A percentile compares a stretch with the other conserved stretches of the same genome.
phyloP scores from a whole-genome alignment of 2,329 filamentous ascomycete genomes.

The Dactylellina parvicollis region DNA sequence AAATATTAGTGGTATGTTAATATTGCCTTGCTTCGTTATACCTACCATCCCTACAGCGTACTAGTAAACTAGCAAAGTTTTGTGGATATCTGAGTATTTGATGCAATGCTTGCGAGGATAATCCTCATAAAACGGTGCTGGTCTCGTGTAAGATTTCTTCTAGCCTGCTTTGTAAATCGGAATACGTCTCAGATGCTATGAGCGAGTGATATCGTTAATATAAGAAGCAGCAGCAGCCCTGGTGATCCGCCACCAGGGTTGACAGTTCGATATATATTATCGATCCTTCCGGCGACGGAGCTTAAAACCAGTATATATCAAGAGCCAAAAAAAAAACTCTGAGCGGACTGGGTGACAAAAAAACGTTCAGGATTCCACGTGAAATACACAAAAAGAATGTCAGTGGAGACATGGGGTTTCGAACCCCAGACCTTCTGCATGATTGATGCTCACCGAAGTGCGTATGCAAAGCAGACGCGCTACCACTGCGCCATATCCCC shows the following conservation, averaged over 20 bases:
- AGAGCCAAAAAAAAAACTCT: background rate
- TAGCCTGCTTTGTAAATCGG: no score
- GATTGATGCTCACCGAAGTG: background rate
- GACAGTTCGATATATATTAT: background rate
- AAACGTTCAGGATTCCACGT: background rate
- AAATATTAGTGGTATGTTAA: no score
- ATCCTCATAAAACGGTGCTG: background rate
- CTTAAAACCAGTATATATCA: slow-evolving; percentile 1
- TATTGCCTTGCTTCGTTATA: no score
- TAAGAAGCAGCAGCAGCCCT: no score
- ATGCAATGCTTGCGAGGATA: no score
- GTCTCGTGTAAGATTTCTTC: background rate
- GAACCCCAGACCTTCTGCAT: slow-evolving; percentile 52
- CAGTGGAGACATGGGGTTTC: slow-evolving; percentile 50
- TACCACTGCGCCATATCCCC: slow-evolving; percentile 54
- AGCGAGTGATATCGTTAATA: no score
- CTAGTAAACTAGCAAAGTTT: no score
- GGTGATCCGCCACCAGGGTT: background rate
- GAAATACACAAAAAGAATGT: slow-evolving; percentile 12
- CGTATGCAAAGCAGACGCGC: slow-evolving; percentile 51
- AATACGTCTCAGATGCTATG: no score
- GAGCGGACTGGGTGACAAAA: background rate
- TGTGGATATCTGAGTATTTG: no score
- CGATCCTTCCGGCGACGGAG: slow-evolving; percentile 6
- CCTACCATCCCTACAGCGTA: no score